phyloP scores from a whole-genome alignment of 345 rosid species.

The Euphorbia peplus region DNA sequence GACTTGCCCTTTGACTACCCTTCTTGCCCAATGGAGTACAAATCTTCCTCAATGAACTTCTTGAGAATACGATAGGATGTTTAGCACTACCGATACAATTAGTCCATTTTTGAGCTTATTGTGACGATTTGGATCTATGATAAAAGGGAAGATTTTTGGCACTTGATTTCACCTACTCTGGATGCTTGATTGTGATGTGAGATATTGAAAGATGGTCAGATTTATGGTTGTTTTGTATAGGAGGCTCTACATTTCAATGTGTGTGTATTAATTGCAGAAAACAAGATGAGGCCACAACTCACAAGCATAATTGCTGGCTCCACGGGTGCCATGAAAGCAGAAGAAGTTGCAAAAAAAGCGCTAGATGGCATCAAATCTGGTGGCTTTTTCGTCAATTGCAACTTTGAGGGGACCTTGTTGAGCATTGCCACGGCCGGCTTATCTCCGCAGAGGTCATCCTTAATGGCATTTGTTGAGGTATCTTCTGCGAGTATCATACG shows the following conservation, averaged over 20 bases:
- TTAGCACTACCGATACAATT: too few relatives aligned
- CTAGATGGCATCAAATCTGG: slow-evolving; percentile 68
- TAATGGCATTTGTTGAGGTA: slow-evolving; percentile 78
- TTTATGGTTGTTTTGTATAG: background rate
- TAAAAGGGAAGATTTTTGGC: background rate
- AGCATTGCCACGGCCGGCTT: slow-evolving; percentile 68
- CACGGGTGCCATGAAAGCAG: slow-evolving; percentile 68
- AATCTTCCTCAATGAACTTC: too few relatives aligned
- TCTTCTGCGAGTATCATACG: slow-evolving; percentile 46
- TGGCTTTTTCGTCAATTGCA: slow-evolving; percentile 63
- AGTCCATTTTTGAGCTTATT: background rate
- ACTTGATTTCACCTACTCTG: background rate
- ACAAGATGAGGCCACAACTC: slow-evolving; percentile 54
- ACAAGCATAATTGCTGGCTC: slow-evolving; percentile 56
- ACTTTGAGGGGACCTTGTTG: slow-evolving; percentile 60
- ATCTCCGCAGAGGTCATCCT: slow-evolving; percentile 69
- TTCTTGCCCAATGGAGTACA: too few relatives aligned
- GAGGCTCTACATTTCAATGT: background rate
- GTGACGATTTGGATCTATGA: background rate
- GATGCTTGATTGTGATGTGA: background rate
- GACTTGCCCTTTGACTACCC: too few relatives aligned
- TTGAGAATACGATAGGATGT: too few relatives aligned
- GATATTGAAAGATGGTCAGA: background rate
- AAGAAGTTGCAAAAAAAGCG: slow-evolving; percentile 70
- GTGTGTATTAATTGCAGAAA: slow-evolving; percentile 44